Conservation (phyloP, 2,329 filamentous ascomycete genomes). For the Ciborinia camelliae region DNA sequence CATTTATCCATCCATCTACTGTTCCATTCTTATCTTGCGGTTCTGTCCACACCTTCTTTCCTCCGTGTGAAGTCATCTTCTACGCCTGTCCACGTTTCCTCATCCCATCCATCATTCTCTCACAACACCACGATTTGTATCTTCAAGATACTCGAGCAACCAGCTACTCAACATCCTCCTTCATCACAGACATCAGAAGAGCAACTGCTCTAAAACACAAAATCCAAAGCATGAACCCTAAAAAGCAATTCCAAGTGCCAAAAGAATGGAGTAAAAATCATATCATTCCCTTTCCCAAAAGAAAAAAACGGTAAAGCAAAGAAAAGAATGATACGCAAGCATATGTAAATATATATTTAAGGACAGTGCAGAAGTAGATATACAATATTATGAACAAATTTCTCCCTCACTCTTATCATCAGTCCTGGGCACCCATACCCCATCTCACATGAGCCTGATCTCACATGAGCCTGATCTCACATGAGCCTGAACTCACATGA, state of each 20-base stretch:
- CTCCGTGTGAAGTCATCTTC: neutral
- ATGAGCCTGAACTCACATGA: too few species aligned
- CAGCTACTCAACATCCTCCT: neutral
- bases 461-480: too few species aligned
- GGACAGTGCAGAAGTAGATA: constrained; percentile 31
- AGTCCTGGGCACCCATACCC: too few species aligned
- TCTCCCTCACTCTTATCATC: constrained; percentile 5
- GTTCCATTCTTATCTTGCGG: neutral
- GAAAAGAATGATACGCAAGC: neutral
- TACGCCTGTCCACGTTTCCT: neutral
- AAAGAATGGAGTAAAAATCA: neutral
- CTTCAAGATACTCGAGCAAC: neutral
- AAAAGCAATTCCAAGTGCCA: neutral
- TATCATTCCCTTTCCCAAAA: neutral
- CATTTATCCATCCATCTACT: neutral
- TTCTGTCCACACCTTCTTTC: neutral
- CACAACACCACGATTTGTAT: neutral
- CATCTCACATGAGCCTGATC: constrained; percentile 3
- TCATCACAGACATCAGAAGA: neutral
- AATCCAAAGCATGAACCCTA: neutral
- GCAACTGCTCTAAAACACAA: neutral
- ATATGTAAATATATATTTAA: constrained; percentile 22
- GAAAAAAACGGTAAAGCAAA: neutral
- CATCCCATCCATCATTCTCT: too few species aligned
- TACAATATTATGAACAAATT: constrained; percentile 30